A percentile compares a stretch with the other conserved stretches of the same genome.
Conservation (phyloP, 225 moss, liverwort and hornwort species). For the Marchantia paleacea region DNA sequence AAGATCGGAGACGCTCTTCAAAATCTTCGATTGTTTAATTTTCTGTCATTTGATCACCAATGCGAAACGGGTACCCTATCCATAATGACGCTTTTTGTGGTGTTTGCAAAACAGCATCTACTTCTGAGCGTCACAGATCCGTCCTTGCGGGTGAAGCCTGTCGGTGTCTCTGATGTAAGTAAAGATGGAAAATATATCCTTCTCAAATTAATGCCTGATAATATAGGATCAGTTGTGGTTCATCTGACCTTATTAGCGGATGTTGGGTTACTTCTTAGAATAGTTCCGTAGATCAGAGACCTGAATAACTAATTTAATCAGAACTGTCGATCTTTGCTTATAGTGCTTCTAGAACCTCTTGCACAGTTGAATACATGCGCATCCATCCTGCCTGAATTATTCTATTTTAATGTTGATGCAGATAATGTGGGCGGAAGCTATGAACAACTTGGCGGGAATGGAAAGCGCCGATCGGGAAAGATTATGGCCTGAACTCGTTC, state of each 20-base stretch:
- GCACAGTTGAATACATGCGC: not conserved
- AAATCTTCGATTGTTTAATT: too few species aligned
- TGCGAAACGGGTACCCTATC: too few species aligned
- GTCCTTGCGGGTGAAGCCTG: slow-evolving; percentile 73
- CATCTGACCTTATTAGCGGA: too few species aligned
- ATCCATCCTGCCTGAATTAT: not conserved
- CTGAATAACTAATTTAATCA: too few species aligned
- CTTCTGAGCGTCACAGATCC: slow-evolving; percentile 89
- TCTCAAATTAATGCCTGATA: too few species aligned
- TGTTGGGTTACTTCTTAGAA: too few species aligned
- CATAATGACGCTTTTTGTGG: not conserved
- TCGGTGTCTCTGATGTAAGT: slow-evolving; percentile 89
- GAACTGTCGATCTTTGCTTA: not conserved
- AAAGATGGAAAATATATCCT: not conserved
- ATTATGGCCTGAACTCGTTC: slow-evolving; percentile 88
- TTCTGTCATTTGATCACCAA: too few species aligned
- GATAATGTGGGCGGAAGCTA: slow-evolving; percentile 95
- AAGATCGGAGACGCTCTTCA: too few species aligned
- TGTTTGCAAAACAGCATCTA: slow-evolving; percentile 60
- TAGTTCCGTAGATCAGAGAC: too few species aligned
- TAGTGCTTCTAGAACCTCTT: not conserved
- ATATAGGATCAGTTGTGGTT: too few species aligned
- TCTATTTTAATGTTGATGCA: slow-evolving; percentile 24
- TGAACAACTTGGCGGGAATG: slow-evolving; percentile 93
- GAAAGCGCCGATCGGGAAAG: slow-evolving; percentile 83